These are phyloP conservation scores for Termitomyces sp. DNA, from an alignment of 768 basidiomycete species.

Conservation along the genomic window DNA sequence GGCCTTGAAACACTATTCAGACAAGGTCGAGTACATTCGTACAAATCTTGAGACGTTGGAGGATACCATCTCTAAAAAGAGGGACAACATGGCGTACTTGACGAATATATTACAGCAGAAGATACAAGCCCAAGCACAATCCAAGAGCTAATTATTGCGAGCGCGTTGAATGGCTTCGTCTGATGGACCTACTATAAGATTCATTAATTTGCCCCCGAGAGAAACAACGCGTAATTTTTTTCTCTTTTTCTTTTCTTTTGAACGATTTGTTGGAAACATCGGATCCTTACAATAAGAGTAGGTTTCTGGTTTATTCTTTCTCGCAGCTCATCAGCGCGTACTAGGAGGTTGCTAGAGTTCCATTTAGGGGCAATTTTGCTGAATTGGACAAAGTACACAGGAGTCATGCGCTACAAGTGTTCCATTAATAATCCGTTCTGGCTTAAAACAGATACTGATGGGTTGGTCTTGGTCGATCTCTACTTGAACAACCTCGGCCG, in stretches of 20 bases:
- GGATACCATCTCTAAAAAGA: slow-evolving; percentile 85
- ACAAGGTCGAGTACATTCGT: slow-evolving; percentile 78
- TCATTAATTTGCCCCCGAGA: background rate
- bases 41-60: slow-evolving; percentile 83
- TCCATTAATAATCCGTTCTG: background rate
- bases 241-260: background rate
- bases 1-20: slow-evolving; percentile 74
- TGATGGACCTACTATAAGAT: background rate
- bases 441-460: background rate
- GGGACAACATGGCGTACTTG: slow-evolving; percentile 80
- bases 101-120: slow-evolving; percentile 67
- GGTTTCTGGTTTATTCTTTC: too few species aligned
- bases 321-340: background rate
- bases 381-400: background rate
- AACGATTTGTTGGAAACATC: background rate
- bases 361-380: background rate
- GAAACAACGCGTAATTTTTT: background rate
- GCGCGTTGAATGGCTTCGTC: background rate
- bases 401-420: background rate
- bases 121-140: slow-evolving; percentile 29
- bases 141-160: slow-evolving; percentile 10
- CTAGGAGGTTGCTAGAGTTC: background rate
- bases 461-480: background rate
- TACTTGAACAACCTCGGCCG: background rate
- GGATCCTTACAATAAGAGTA: background rate